phyloP scores from a whole-genome alignment of 345 rosid genomes.

The Boechera retrofracta region DNA sequence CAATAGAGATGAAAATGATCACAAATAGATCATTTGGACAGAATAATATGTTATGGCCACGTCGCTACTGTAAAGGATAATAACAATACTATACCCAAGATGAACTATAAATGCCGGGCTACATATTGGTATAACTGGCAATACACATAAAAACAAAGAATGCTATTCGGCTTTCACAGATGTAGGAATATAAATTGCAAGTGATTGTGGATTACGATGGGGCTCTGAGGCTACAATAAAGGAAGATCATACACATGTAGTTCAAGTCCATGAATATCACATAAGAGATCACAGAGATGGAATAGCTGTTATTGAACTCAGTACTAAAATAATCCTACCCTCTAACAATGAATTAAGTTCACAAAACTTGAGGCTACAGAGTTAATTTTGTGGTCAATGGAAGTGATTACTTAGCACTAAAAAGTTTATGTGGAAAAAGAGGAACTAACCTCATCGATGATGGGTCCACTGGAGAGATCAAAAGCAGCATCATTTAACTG shows the following conservation, averaged over 20 bases:
- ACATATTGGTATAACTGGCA: background rate
- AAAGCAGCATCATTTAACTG: conserved; percentile 96
- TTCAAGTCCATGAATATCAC: background rate
- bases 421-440: background rate
- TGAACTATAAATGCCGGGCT: background rate
- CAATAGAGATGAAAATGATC: too few relatives aligned
- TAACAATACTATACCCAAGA: too few relatives aligned
- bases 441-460: conserved; percentile 71
- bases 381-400: background rate
- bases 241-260: background rate
- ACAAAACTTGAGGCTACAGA: background rate
- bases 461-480: conserved; percentile 89
- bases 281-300: background rate
- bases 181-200: background rate
- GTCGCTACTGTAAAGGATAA: too few relatives aligned
- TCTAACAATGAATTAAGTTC: background rate
- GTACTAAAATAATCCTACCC: too few relatives aligned
- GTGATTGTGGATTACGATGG: background rate
- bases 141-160: background rate
- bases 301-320: background rate
- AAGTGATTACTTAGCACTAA: background rate
- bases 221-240: background rate
- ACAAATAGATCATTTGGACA: too few relatives aligned
- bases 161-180: background rate
- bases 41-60: too few relatives aligned